A percentile compares a stretch with the other conserved stretches of the same genome.
These are phyloP conservation scores for Mortierella sp. DNA, from an alignment of 371 early-diverging fungal species.

Conservation along the genomic window DNA sequence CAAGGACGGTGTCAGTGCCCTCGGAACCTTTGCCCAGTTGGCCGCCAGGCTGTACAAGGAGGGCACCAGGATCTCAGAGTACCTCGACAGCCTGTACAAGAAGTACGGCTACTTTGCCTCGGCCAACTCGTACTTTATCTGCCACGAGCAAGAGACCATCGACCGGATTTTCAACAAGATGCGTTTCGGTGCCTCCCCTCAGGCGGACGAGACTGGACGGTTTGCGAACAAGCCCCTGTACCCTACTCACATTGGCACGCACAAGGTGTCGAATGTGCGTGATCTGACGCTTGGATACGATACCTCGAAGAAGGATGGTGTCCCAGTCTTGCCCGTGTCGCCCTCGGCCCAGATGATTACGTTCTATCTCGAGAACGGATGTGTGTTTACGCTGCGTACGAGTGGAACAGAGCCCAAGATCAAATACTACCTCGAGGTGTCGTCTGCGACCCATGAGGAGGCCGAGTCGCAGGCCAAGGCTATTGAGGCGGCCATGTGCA, in stretches of 20 bases:
- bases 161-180: conserved; percentile 83
- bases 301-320: conserved; percentile 69
- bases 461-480: conserved; percentile 66
- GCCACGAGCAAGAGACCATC: conserved; percentile 81
- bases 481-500: conserved; percentile 70
- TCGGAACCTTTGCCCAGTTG: conserved; percentile 88
- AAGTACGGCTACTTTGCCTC: conserved; percentile 91
- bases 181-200: conserved; percentile 74
- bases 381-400: conserved; percentile 82
- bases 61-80: conserved; percentile 71
- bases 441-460: conserved; percentile 55
- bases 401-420: conserved; percentile 97
- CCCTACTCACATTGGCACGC: conserved; percentile 79
- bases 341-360: conserved; percentile 93
- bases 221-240: conserved; percentile 69
- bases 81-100: conserved; percentile 80
- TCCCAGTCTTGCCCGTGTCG: conserved; percentile 85
- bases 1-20: conserved; percentile 90
- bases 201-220: conserved; percentile 44
- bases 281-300: conserved; percentile 95
- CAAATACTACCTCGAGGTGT: conserved; percentile 93
- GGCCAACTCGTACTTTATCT: conserved; percentile 91
- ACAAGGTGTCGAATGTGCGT: conserved; percentile 79
- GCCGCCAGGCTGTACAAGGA: conserved; percentile 77
- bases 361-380: conserved; percentile 81